A percentile compares a stretch with the other conserved stretches of the same genome.
phyloP scores from a whole-genome alignment of 306 rosid species.

The Purshia tridentata region DNA sequence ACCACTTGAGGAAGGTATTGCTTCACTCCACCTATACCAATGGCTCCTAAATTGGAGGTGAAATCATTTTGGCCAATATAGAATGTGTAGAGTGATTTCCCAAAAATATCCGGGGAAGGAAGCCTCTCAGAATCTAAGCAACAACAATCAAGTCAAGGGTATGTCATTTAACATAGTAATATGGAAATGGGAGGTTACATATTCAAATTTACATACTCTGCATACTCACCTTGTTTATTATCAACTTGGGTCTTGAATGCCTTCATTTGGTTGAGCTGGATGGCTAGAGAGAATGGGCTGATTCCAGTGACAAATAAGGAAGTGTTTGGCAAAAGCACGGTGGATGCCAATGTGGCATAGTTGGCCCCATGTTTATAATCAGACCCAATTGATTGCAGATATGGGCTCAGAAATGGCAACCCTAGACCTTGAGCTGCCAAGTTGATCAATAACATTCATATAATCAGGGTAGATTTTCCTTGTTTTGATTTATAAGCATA shows the following conservation, averaged over 20 bases:
- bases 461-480: neutral
- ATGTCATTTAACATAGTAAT: neutral
- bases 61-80: conserved; percentile 94
- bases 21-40: conserved; percentile 54
- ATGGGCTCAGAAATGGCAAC: conserved; percentile 69
- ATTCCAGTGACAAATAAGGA: conserved; percentile 58
- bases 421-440: conserved; percentile 71
- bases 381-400: conserved; percentile 64
- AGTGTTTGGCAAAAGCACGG: conserved; percentile 64
- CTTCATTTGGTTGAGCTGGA: conserved; percentile 74
- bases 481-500: neutral
- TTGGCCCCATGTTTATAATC: conserved; percentile 66
- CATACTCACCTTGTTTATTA: conserved; percentile 34
- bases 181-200: neutral
- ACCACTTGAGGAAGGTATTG: conserved; percentile 59
- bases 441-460: neutral
- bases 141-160: neutral
- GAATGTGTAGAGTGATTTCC: conserved; percentile 64
- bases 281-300: conserved; percentile 75
- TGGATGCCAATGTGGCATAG: conserved; percentile 69
- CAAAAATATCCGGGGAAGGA: conserved; percentile 60
- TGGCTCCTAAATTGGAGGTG: conserved; percentile 62
- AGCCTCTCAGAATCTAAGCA: conserved; percentile 40
- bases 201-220: neutral
- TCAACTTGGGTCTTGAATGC: conserved; percentile 63